Base-by-base conservation (phyloP, 2,329 filamentous ascomycete genomes). In the Periconia macrospinosa region DNA sequence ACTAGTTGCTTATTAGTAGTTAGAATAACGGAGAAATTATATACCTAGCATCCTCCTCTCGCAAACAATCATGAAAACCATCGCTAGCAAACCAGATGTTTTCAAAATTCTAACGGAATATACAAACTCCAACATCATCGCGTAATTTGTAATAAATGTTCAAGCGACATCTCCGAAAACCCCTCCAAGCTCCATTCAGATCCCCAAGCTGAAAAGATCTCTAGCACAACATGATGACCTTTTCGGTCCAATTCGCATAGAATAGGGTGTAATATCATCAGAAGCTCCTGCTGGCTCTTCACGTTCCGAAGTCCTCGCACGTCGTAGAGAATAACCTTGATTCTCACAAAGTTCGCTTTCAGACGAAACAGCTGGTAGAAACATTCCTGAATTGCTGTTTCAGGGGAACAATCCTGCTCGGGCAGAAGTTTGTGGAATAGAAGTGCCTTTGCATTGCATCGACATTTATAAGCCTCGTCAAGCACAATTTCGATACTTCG, bases 401-500 rank as follows among this genome's bases (percentile, higher is more conserved):
- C 27, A 17, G 41, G 18, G 9, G 48, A 27, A 1, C 14, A 11
- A 1, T n/a, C 35, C 5, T 13, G 17, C 5, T 3, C 18, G 7
- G 41, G 8, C 2, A 20, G 7, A 14, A 35, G 41, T 8, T 41
- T 41, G 20, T 33, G 20, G 19, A 44, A 41, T 2, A 10, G 2
- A 27, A 50, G 41, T 7, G 48, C 48, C 18, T 27, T 44, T 15
- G n/a, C 30, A 40, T 45, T 50, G 30, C 41, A 50, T n/a, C 14
- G 17, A 17, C 48, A 50, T 2, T 2, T 27, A 18, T 9, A 45
- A 17, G 15, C 3, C 17, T 35, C 48, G 30, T 50, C 48, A 3
- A 50, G 48, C 11, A 50, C 48, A 11, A 50, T 27, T 18, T 50
- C 48, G 14, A 50, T 37, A n/a, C 30, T 50, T 18, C 43, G 35